Evolutionary conservation across 257 asterid species (phyloP).

Genomic region (Solanum etuberosum): DNA sequence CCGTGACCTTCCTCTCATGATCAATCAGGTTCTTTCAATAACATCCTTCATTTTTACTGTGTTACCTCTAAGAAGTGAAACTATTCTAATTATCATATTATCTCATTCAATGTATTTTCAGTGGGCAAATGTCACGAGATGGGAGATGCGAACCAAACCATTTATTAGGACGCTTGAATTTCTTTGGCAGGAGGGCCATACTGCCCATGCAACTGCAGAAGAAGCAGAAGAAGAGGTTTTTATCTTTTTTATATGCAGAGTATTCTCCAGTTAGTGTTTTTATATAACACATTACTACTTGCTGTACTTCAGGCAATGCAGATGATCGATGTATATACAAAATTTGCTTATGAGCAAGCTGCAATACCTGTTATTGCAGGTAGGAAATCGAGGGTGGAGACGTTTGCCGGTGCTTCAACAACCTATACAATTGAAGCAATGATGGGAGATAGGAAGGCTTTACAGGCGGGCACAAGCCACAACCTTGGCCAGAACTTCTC

Average conservation of each 20-base stretch:
- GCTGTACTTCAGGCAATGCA: slow-evolving; percentile 75
- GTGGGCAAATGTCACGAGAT: slow-evolving; percentile 99
- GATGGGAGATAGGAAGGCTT: slow-evolving; percentile 98
- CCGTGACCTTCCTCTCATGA: slow-evolving; percentile 98
- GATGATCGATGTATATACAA: slow-evolving; percentile 88
- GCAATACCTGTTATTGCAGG: slow-evolving; percentile 98
- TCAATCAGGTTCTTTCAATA: slow-evolving; percentile 65
- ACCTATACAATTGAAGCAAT: slow-evolving; percentile 98
- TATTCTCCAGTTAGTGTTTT: not conserved
- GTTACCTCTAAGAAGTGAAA: not conserved
- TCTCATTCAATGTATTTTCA: slow-evolving; percentile 14
- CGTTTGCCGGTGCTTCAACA: slow-evolving; percentile 92
- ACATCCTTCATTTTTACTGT: not conserved
- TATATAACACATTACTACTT: slow-evolving; percentile 19
- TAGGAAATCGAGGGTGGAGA: slow-evolving; percentile 85
- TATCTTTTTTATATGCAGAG: not conserved
- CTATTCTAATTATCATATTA: not conserved
- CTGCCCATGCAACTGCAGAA: slow-evolving; percentile 88
- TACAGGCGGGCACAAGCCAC: slow-evolving; percentile 99
- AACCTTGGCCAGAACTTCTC: slow-evolving; percentile 98
- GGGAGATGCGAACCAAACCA: slow-evolving; percentile 99
- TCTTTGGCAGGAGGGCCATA: slow-evolving; percentile 99
- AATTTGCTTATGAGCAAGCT: slow-evolving; percentile 94
- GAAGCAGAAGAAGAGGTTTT: slow-evolving; percentile 95
- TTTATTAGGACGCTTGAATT: slow-evolving; percentile 90